phyloP scores from a whole-genome alignment of 768 basidiomycete species.

The Daedaleopsis nitida region DNA sequence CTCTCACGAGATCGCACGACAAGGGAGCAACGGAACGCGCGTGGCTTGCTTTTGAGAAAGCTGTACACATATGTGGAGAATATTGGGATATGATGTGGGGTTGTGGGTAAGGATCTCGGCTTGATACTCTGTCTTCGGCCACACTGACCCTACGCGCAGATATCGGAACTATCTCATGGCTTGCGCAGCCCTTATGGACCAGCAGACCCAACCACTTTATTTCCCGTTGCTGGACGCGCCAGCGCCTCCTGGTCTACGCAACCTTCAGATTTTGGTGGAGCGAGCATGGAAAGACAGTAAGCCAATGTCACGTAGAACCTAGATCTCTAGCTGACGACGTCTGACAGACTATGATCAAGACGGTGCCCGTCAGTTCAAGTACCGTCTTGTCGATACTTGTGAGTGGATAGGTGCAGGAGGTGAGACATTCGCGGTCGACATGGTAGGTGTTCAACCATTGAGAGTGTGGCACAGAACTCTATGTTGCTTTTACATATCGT shows the following conservation, averaged over 20 bases:
- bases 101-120: conserved; percentile 29
- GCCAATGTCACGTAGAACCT: background rate
- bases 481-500: conserved; percentile 74
- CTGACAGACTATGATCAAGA: conserved; percentile 67
- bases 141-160: conserved; percentile 37
- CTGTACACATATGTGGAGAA: conserved; percentile 61
- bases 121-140: conserved; percentile 2
- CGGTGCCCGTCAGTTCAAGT: conserved; percentile 63
- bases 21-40: conserved; percentile 55
- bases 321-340: background rate
- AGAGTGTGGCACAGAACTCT: conserved; percentile 53
- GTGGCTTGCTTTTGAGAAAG: conserved; percentile 61
- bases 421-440: conserved; percentile 24
- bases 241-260: conserved; percentile 65
- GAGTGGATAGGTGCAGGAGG: conserved; percentile 87
- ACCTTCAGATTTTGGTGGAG: conserved; percentile 80
- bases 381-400: conserved; percentile 51
- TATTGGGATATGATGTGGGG: conserved; percentile 72
- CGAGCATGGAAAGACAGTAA: conserved; percentile 77
- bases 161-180: conserved; percentile 85
- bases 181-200: conserved; percentile 71
- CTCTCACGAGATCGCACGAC: conserved; percentile 52
- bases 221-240: conserved; percentile 59
- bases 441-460: background rate
- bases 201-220: conserved; percentile 62